These are phyloP conservation scores for Hamamelis virginiana DNA, from an alignment of 164 flowering plant genomes.

Conservation along the genomic window DNA sequence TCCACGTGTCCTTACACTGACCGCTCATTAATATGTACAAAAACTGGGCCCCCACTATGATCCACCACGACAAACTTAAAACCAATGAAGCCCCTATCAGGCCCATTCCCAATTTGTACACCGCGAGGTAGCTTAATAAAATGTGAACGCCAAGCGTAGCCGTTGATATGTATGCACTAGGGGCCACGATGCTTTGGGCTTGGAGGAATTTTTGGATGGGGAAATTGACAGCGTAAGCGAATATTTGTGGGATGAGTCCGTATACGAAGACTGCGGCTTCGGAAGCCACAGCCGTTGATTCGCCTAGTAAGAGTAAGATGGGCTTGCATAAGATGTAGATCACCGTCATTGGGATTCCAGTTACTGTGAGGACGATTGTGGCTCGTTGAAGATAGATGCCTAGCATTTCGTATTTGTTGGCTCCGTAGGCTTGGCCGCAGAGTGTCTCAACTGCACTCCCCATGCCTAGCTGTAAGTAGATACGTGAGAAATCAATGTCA, in stretches of 20 bases:
- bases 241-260: slow-evolving; percentile 53
- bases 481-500: neutral
- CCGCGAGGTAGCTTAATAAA: slow-evolving; percentile 35
- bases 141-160: slow-evolving; percentile 37
- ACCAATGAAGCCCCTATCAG: slow-evolving; percentile 38
- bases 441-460: slow-evolving; percentile 62
- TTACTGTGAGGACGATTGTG: slow-evolving; percentile 27
- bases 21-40: slow-evolving; percentile 29
- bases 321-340: slow-evolving; percentile 34
- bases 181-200: slow-evolving; percentile 49
- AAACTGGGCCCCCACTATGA: slow-evolving; percentile 44
- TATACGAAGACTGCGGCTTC: slow-evolving; percentile 42
- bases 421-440: slow-evolving; percentile 51
- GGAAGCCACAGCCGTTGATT: slow-evolving; percentile 32
- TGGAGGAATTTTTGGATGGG: slow-evolving; percentile 58
- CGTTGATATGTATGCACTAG: slow-evolving; percentile 45
- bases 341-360: slow-evolving; percentile 30
- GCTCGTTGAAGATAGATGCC: slow-evolving; percentile 48
- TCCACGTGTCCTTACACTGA: slow-evolving; percentile 39
- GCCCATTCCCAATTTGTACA: slow-evolving; percentile 34
- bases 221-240: slow-evolving; percentile 49
- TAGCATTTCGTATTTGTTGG: slow-evolving; percentile 35
- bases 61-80: slow-evolving; percentile 51
- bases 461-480: slow-evolving; percentile 41
- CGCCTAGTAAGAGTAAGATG: slow-evolving; percentile 35